These are phyloP conservation scores for Neurospora crassa DNA, from an alignment of 2,329 filamentous ascomycete genomes.

Conservation along the genomic window DNA sequence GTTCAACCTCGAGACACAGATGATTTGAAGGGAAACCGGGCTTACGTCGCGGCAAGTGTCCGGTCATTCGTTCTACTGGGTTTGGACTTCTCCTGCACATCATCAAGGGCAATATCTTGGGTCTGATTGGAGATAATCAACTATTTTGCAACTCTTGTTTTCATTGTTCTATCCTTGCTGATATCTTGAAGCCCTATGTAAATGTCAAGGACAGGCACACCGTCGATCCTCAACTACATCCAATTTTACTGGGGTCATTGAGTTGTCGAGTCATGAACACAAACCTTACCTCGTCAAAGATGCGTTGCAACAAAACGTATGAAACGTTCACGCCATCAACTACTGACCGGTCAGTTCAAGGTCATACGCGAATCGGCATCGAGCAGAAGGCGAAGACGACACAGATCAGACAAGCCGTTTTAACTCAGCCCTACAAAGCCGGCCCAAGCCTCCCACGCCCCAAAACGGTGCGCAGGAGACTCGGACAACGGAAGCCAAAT, in stretches of 20 bases:
- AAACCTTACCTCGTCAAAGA: neutral
- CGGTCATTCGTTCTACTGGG: neutral
- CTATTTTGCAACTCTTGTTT: neutral
- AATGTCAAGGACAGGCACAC: neutral
- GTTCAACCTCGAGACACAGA: neutral
- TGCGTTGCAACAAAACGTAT: neutral
- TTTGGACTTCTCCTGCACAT: neutral
- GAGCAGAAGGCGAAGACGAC: neutral
- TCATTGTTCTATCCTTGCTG: neutral
- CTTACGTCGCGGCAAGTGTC: neutral
- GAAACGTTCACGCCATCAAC: neutral
- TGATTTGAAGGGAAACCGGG: neutral
- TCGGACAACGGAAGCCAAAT: conserved; percentile 52
- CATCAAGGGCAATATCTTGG: neutral
- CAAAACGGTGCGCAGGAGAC: conserved; percentile 48
- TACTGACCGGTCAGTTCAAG: neutral
- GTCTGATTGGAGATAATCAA: neutral
- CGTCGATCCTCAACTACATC: neutral
- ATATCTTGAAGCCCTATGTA: neutral
- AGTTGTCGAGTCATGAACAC: neutral
- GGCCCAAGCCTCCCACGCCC: conserved; percentile 21
- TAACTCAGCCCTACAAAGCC: conserved; percentile 28
- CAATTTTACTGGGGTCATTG: neutral
- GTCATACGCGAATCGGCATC: neutral
- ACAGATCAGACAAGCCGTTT: conserved; percentile 27